A percentile compares a stretch with the other conserved stretches of the same genome.
phyloP scores from a whole-genome alignment of 192 early-diverging fungal species.

The Thoreauomyces humboldtii region DNA sequence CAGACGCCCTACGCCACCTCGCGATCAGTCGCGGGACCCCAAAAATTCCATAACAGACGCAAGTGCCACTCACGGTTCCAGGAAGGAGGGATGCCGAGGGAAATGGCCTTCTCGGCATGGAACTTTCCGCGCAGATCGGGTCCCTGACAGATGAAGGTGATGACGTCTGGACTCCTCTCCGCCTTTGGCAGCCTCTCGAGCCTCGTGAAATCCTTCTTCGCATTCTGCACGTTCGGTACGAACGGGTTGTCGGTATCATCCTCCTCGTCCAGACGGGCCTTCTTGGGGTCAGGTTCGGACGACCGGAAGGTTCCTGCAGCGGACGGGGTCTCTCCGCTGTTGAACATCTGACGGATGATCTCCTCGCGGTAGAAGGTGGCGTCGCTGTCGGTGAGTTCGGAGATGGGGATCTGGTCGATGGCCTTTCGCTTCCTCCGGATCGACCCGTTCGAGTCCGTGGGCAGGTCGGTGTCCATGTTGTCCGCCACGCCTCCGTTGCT shows the following conservation, averaged over 20 bases:
- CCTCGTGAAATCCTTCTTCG: conserved; percentile 14
- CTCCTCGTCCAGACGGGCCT: no score
- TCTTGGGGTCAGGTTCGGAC: no score
- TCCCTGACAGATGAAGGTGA: conserved; percentile 75
- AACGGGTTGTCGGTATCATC: no score
- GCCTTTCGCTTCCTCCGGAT: no score
- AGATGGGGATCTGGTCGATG: no score
- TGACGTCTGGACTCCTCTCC: conserved; percentile 2
- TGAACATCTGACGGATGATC: conserved; percentile 30
- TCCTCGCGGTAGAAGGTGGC: no score
- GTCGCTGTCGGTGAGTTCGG: no score
- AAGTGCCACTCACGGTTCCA: conserved; percentile 42
- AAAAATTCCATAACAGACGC: neutral
- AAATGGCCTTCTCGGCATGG: conserved; percentile 58
- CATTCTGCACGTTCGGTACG: neutral
- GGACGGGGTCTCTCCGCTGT: conserved; percentile 15
- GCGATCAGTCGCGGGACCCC: neutral
- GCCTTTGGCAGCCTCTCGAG: conserved; percentile 13
- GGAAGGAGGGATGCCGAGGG: conserved; percentile 65
- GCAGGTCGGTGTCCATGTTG: no score
- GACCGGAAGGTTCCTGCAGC: no score
- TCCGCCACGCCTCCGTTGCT: no score
- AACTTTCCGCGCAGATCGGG: conserved; percentile 78
- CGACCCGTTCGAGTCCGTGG: no score
- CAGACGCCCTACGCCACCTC: conserved; percentile 42